phyloP scores from a whole-genome alignment of 352 stramenopile genomes.

The Globisporangium cystogenes region DNA sequence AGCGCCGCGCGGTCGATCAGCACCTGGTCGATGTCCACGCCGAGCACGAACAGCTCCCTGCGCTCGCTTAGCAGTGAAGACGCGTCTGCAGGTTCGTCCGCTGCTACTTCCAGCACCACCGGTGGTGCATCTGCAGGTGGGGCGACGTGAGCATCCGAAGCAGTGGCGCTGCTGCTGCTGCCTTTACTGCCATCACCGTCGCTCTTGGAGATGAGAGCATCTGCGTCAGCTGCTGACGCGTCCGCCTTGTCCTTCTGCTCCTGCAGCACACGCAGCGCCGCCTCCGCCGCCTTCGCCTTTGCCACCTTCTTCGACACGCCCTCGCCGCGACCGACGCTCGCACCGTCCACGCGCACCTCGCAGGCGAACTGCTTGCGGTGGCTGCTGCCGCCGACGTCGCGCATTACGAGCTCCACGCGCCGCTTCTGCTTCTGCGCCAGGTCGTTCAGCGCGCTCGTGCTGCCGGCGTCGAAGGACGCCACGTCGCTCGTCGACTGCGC shows the following conservation, averaged over 20 bases:
- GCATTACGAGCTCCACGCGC: slow-evolving; percentile 49
- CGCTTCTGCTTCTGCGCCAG: slow-evolving; percentile 59
- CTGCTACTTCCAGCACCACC: no score
- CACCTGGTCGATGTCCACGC: slow-evolving; percentile 70
- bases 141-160: no score
- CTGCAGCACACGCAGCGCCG: slow-evolving; percentile 25
- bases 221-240: not conserved
- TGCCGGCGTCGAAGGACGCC: slow-evolving; percentile 41
- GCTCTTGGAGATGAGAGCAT: not conserved
- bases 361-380: slow-evolving; percentile 61
- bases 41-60: slow-evolving; percentile 49
- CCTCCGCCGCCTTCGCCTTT: slow-evolving; percentile 64
- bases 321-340: slow-evolving; percentile 38
- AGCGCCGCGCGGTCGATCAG: slow-evolving; percentile 48
- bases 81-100: not conserved
- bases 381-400: slow-evolving; percentile 43
- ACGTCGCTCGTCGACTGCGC: slow-evolving; percentile 22
- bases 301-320: slow-evolving; percentile 81
- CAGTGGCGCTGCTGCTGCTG: not conserved
- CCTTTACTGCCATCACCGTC: not conserved
- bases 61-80: slow-evolving; percentile 17
- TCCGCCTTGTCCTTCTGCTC: not conserved
- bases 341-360: slow-evolving; percentile 47
- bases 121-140: not conserved
- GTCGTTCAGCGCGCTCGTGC: slow-evolving; percentile 66